Conservation (phyloP, 192 early-diverging fungal species). For the Podila epigama region DNA sequence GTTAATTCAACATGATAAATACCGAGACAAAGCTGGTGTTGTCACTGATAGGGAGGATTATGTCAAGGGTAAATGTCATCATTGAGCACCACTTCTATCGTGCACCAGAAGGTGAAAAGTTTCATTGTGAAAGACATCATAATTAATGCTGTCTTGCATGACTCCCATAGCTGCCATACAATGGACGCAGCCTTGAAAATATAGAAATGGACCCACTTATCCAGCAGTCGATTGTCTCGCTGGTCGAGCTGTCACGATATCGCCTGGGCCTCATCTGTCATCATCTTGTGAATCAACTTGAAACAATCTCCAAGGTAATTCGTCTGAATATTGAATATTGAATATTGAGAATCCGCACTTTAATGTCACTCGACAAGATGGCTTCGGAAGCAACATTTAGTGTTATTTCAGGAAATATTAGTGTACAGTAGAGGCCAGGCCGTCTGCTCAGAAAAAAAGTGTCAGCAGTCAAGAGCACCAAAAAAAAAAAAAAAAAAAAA, state of each 20-base stretch:
- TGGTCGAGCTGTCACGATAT: constrained; percentile 82
- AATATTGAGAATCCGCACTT: no score
- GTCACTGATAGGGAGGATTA: constrained; percentile 43
- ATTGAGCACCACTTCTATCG: neutral
- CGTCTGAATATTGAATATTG: no score
- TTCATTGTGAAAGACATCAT: neutral
- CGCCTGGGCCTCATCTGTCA: constrained; percentile 73
- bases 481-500: neutral
- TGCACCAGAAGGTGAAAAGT: neutral
- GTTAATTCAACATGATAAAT: constrained; percentile 15
- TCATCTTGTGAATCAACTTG: constrained; percentile 73
- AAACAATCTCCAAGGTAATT: constrained; percentile 74
- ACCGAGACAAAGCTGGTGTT: constrained; percentile 41
- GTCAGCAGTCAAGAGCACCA: neutral
- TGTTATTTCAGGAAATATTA: no score
- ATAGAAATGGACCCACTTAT: constrained; percentile 82
- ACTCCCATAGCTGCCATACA: constrained; percentile 34
- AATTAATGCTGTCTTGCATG: neutral
- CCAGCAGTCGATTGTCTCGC: constrained; percentile 75
- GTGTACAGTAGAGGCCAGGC: no score
- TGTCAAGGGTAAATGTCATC: constrained; percentile 24
- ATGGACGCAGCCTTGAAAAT: constrained; percentile 38
- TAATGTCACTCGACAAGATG: no score
- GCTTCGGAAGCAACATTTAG: no score
- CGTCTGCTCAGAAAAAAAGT: neutral